A percentile compares a stretch with the other conserved stretches of the same genome.
phyloP scores from a whole-genome alignment of 1,284 basidiomycete species.

The Trichosporon ovoides region DNA sequence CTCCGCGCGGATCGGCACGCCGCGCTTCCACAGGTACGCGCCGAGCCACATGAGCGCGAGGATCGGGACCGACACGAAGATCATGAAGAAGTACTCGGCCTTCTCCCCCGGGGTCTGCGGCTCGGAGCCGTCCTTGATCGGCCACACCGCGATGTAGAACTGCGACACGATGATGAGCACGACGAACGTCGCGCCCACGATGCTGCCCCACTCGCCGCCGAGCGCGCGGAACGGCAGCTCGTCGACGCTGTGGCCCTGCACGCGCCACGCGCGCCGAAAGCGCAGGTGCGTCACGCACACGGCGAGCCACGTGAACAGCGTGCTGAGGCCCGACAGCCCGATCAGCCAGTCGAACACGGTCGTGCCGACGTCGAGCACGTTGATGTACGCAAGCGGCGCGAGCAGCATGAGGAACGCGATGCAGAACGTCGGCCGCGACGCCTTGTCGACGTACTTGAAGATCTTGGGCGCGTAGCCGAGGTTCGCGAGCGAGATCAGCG shows the following conservation, averaged over 20 bases:
- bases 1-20: conserved; percentile 32
- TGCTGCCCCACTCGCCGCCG: conserved; percentile 51
- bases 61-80: conserved; percentile 48
- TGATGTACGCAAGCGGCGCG: conserved; percentile 48
- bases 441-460: conserved; percentile 53
- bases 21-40: conserved; percentile 45
- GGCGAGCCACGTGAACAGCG: conserved; percentile 53
- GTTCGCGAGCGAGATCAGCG: conserved; percentile 44
- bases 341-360: conserved; percentile 51
- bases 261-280: conserved; percentile 50
- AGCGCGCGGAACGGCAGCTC: conserved; percentile 50
- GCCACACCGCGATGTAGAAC: conserved; percentile 38
- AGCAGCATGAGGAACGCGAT: conserved; percentile 44
- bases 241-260: conserved; percentile 47
- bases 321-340: conserved; percentile 53
- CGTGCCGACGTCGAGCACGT: conserved; percentile 35
- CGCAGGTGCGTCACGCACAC: conserved; percentile 40
- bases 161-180: conserved; percentile 43
- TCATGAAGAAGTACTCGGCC: conserved; percentile 47
- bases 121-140: conserved; percentile 2
- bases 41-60: conserved; percentile 42
- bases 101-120: background rate
- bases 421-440: conserved; percentile 52
- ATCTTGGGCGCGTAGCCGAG: conserved; percentile 50
- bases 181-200: conserved; percentile 47